Evolutionary conservation across 495 filamentous ascomycete species (phyloP), one percentile per base, ranked within the genome.

Genomic region (Cudoniella acicularis): DNA sequence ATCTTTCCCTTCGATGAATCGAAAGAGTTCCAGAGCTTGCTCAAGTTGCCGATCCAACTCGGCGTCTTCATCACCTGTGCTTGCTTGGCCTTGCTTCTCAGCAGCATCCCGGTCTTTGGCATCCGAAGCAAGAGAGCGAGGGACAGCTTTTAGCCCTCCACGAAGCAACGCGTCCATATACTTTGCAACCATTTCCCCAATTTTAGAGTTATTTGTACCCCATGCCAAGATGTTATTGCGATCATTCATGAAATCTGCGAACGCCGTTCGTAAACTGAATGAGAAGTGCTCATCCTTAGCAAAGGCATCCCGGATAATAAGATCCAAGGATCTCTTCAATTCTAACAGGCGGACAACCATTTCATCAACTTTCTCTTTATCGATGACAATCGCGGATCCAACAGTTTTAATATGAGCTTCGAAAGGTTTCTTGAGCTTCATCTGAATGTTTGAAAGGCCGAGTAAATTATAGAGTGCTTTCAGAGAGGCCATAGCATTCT

Each of bases 111-210:
- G 67, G 51, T 83, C 81, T 57, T 73, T 72, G 30, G 49, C 64
- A 63, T 82, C 80, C 0, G 78, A 77, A 0, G 78, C 72, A 11
- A 88, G 73, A 30, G 78, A 74, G 56, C 58, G 61, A 3, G 87
- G 87, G 11, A 95, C 83, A 11, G 90, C 82, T 71, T 90, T 97
- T 51, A 90, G 80, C 8, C 94, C 95, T 26, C 89, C 87, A 56
- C 91, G 86, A 13, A 99, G 84, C 9, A 99, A 78, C 70, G 86
- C 76, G 73, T 99, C 92, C 57, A 99, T 91, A 62, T 97, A 91
- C 72, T 96, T 98, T 13, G 94, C 94, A 57, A 98, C 95, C 92
- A 97, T 96, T 73, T 99, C 94, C 26, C 92, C 94, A 8, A 95
- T 89, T 75, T 96, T 96, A 9, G 90, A 88, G 55, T 95, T 95